Evolutionary conservation across 176 grass and related monocot genomes (phyloP).

Genomic region (Hyparrhenia diplandra): DNA sequence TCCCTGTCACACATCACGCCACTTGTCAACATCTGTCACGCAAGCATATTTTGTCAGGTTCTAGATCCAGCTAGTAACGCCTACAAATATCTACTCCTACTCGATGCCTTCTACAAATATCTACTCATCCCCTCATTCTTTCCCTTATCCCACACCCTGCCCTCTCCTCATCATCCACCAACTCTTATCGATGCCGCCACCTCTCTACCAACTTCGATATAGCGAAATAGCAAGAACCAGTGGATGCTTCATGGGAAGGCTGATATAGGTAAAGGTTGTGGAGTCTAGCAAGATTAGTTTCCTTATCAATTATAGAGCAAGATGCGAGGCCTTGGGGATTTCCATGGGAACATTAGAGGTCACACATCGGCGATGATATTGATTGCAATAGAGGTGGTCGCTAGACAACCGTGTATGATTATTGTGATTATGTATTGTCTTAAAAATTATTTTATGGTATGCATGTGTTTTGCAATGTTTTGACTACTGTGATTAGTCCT

Average conservation of each 20-base stretch:
- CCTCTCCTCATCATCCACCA: neutral
- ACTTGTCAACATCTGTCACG: neutral
- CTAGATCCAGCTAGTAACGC: neutral
- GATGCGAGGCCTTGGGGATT: neutral
- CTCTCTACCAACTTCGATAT: neutral
- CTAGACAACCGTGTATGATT: neutral
- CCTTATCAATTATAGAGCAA: neutral
- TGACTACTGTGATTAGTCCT: too few relatives aligned
- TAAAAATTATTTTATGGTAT: neutral
- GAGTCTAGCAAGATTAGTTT: neutral
- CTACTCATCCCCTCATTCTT: neutral
- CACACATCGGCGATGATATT: neutral
- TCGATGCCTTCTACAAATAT: neutral
- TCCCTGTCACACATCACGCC: neutral
- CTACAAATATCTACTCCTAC: neutral
- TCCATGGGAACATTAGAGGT: neutral
- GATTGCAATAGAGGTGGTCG: neutral
- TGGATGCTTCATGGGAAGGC: neutral
- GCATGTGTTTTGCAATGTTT: neutral
- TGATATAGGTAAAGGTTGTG: neutral
- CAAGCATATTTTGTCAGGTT: neutral
- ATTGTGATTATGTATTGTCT: neutral
- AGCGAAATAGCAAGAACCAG: neutral
- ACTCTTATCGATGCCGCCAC: too few relatives aligned
- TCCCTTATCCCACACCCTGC: neutral